Base-by-base conservation (phyloP, 2,329 filamentous ascomycete species). In the Fusarium sp. region DNA sequence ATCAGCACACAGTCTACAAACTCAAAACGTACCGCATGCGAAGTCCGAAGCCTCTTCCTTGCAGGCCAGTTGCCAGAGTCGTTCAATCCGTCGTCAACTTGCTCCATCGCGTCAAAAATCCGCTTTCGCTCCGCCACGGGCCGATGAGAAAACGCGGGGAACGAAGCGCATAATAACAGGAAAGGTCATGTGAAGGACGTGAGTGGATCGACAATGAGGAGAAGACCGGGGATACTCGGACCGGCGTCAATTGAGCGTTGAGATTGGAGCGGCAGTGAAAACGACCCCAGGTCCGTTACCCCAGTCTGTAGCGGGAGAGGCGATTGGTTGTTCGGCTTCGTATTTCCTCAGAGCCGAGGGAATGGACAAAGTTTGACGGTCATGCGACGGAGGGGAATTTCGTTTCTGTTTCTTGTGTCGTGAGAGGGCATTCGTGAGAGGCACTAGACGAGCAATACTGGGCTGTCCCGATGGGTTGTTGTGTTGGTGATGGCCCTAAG, bases 21-120 rank as follows among this genome's bases (percentile, higher is more conserved):
- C 11, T 18, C 29, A 20, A 7, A 7, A 78, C 82, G 78, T 74
- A 85, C 84, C 29, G 84, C 84, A 79, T 85, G 84, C 45, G 83
- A 85, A 25, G 84, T 85, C 63, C 84, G 79, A 64, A 85, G 74
- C 47, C 84, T 81, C 75, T 85, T 85, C 63, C 84, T 81, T 29
- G 79, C 62, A 56, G 80, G 80, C 73, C 84, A 82, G 54, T 70
- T 69, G 35, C 73, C 42, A 45, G 77, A 73, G 68, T 78, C 76
- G 52, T 76, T 64, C 18, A 66, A 33, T 36, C 27, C 62, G 42
- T 74, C 75, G 45, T 66, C 70, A 63, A 63, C 56, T 61, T 80
- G 76, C 47, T 83, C 79, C 74, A 81, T 71, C 59, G 66, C 59
- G 33, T 56, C 71, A 70, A 68, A 68, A 59, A 40, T 47, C 27